Percentiles rank a stretch among this genome's conserved stretches.
Conservation (phyloP, 2,329 filamentous ascomycete genomes). For the Colletotrichum cuscutae region DNA sequence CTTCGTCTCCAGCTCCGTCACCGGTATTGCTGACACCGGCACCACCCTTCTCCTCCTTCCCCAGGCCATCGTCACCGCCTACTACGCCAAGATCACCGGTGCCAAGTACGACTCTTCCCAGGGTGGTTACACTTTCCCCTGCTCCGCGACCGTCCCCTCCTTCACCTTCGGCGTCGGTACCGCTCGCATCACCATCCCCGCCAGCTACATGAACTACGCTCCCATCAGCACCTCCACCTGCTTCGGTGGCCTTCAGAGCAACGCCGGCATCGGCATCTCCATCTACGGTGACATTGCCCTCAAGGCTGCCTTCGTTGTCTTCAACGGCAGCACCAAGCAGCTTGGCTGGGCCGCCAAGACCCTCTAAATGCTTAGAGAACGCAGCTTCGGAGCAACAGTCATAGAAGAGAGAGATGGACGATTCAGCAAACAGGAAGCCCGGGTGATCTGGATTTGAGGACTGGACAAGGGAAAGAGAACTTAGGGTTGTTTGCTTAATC, state of each 20-base stretch:
- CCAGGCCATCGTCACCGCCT: conserved; percentile 37
- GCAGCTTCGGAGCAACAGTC: neutral
- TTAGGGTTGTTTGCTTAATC: neutral
- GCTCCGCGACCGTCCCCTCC: conserved; percentile 52
- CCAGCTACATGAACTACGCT: conserved; percentile 54
- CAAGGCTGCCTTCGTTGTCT: conserved; percentile 71
- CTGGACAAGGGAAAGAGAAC: neutral
- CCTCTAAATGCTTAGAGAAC: conserved; percentile 6
- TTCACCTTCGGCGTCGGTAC: conserved; percentile 55
- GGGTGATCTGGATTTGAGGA: conserved; percentile 1
- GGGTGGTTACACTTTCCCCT: conserved; percentile 53
- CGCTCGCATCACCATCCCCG: conserved; percentile 55
- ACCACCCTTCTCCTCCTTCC: conserved; percentile 43
- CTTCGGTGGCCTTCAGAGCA: conserved; percentile 69
- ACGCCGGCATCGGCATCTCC: conserved; percentile 47
- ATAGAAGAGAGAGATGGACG: neutral
- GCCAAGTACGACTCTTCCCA: conserved; percentile 37
- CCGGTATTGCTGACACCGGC: conserved; percentile 40
- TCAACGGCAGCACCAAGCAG: conserved; percentile 54
- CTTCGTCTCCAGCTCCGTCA: conserved; percentile 34
- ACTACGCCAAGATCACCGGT: conserved; percentile 40
- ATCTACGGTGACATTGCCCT: conserved; percentile 74
- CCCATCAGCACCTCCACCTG: conserved; percentile 56
- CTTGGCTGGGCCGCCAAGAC: conserved; percentile 51
- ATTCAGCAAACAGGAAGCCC: neutral